Evolutionary conservation across 192 early-diverging fungal genomes (phyloP).

Genomic region (Umbelopsis ramanniana): DNA sequence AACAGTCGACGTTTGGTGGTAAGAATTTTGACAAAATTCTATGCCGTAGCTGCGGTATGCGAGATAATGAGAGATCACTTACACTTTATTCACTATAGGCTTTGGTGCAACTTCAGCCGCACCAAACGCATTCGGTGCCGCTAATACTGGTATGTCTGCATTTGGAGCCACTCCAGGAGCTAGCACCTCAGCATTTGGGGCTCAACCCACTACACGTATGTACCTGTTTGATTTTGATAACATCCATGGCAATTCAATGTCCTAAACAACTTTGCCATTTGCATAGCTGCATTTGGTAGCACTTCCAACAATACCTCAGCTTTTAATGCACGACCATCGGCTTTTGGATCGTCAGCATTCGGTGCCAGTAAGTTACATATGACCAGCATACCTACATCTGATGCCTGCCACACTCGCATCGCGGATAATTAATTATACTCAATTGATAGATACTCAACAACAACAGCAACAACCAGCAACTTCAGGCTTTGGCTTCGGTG

Average conservation of each 20-base stretch:
- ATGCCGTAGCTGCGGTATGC: background rate
- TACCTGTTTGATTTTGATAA: background rate
- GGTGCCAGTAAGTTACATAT: constrained; percentile 6
- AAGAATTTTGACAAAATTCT: background rate
- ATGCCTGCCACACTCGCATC: background rate
- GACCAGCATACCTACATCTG: too few species aligned
- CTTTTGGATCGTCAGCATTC: constrained; percentile 13
- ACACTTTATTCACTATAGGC: constrained; percentile 1
- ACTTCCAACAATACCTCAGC: background rate
- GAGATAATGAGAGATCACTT: background rate
- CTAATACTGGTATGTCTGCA: constrained; percentile 35
- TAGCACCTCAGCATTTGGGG: constrained; percentile 21
- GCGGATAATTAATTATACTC: constrained; percentile 1
- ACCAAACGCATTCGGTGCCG: constrained; percentile 29
- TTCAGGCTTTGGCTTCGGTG: constrained; percentile 49
- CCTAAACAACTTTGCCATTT: background rate
- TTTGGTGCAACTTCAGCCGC: constrained; percentile 27
- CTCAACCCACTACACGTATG: constrained; percentile 18
- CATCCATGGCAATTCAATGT: background rate
- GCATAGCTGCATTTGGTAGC: constrained; percentile 4
- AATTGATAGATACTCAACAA: constrained; percentile 20
- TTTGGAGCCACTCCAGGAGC: constrained; percentile 34
- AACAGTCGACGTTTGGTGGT: constrained; percentile 32
- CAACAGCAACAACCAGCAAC: constrained; percentile 29
- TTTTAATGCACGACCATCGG: constrained; percentile 17